Conservation (phyloP, 2,329 filamentous ascomycete species). For the Emericellopsis cladophorae region DNA sequence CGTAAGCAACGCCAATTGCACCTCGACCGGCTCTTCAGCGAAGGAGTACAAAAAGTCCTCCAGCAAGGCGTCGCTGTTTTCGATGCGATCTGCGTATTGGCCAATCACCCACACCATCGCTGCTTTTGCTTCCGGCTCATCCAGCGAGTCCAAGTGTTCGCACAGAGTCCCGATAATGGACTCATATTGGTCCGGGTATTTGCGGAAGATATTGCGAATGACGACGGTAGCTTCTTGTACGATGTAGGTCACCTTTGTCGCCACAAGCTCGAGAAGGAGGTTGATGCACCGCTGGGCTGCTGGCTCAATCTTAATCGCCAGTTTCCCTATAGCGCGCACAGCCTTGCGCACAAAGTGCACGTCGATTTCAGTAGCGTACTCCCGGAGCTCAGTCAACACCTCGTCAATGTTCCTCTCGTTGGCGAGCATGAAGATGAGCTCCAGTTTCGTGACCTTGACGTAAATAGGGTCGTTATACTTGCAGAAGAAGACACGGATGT, state of each 20-base stretch:
- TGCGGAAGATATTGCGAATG: conserved; percentile 97
- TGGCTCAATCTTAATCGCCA: conserved; percentile 97
- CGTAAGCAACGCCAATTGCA: conserved; percentile 86
- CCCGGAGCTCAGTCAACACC: conserved; percentile 82
- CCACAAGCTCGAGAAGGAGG: conserved; percentile 80
- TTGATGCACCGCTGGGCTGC: conserved; percentile 86
- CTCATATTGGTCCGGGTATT: conserved; percentile 98
- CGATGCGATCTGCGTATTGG: conserved; percentile 92
- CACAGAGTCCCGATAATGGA: conserved; percentile 93
- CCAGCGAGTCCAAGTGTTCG: conserved; percentile 89
- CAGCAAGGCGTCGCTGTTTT: conserved; percentile 86
- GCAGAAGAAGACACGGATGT: conserved; percentile 98
- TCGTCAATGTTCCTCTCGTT: conserved; percentile 92
- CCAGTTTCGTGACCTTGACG: conserved; percentile 96
- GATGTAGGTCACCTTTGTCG: conserved; percentile 97
- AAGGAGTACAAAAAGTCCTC: conserved; percentile 95
- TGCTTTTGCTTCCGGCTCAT: conserved; percentile 95
- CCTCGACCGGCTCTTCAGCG: conserved; percentile 86
- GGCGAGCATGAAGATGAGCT: conserved; percentile 97
- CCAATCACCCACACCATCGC: conserved; percentile 99
- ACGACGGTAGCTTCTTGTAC: conserved; percentile 98
- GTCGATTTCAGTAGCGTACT: conserved; percentile 97
- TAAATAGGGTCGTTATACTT: conserved; percentile 99
- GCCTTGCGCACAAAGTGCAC: conserved; percentile 98
- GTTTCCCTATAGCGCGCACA: conserved; percentile 90